Conservation (phyloP, 2,329 filamentous ascomycete species). For the Samsoniella hepiali region DNA sequence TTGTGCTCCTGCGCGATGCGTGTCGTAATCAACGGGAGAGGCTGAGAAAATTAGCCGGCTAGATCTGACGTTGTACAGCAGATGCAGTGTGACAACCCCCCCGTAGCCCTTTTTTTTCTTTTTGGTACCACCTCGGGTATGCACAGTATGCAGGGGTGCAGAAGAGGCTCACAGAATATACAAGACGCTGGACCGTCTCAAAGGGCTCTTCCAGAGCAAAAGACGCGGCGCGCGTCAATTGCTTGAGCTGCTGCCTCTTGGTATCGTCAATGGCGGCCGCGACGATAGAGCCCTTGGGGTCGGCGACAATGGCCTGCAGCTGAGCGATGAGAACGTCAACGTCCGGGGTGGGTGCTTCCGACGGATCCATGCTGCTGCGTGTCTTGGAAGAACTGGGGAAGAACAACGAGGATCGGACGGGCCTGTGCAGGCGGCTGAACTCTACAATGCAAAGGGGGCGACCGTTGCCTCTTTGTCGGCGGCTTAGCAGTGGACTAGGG, state of each 20-base stretch:
- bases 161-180: slow-evolving; percentile 20
- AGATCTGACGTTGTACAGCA: neutral
- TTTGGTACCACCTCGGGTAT: too few relatives aligned
- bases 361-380: slow-evolving; percentile 1
- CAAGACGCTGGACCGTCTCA: slow-evolving; percentile 22
- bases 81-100: neutral
- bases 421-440: neutral
- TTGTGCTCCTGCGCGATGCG: slow-evolving; percentile 22
- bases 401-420: neutral
- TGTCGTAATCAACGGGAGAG: slow-evolving; percentile 19
- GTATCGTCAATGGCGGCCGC: slow-evolving; percentile 1
- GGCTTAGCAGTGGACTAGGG: neutral
- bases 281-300: slow-evolving; percentile 1
- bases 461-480: neutral
- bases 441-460: neutral
- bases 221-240: slow-evolving; percentile 18
- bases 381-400: neutral
- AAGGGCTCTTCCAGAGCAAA: slow-evolving; percentile 22
- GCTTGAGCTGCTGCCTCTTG: slow-evolving; percentile 15
- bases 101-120: neutral
- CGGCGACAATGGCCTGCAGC: slow-evolving; percentile 15
- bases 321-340: slow-evolving; percentile 20
- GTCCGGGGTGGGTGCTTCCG: neutral
- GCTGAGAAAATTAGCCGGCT: neutral
- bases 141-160: neutral